A percentile compares a stretch with the other conserved stretches of the same genome.
phyloP scores from a whole-genome alignment of 208 protist species.

The Acanthamoeba lenticulata region DNA sequence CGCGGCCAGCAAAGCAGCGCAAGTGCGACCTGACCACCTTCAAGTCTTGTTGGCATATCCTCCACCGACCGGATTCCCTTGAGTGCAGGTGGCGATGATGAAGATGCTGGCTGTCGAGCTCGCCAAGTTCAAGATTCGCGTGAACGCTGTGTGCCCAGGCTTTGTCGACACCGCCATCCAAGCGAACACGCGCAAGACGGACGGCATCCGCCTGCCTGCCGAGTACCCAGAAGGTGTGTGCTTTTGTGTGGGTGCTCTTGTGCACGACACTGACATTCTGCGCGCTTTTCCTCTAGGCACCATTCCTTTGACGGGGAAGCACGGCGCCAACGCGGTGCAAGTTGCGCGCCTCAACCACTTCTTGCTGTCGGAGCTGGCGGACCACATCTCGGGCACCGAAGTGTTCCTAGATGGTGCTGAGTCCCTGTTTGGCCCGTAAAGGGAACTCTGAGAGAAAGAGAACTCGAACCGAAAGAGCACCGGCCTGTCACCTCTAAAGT shows the following conservation, averaged over 20 bases:
- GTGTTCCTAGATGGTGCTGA: constrained; percentile 47
- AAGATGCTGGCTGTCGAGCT: constrained; percentile 67
- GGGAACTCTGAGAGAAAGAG: too few relatives aligned
- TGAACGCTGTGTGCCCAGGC: constrained; percentile 64
- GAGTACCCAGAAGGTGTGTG: constrained; percentile 29
- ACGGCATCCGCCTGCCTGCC: background rate
- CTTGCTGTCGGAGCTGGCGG: constrained; percentile 5
- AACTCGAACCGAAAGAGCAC: too few relatives aligned
- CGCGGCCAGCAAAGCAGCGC: constrained; percentile 30
- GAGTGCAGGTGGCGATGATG: constrained; percentile 61
- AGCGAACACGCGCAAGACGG: background rate
- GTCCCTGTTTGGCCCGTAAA: constrained; percentile 44
- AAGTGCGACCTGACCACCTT: background rate
- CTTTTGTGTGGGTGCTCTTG: background rate
- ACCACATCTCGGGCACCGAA: constrained; percentile 56
- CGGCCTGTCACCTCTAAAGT: too few relatives aligned
- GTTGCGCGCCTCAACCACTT: constrained; percentile 53
- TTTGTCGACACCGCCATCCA: background rate
- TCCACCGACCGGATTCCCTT: background rate
- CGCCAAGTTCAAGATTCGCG: constrained; percentile 55
- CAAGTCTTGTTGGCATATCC: background rate
- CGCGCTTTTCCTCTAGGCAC: background rate
- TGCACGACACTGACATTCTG: background rate
- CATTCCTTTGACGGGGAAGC: constrained; percentile 47
- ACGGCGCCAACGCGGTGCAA: constrained; percentile 26